Evolutionary conservation across 257 asterid genomes (phyloP), one percentile per base, ranked within the genome.

Genomic region (Ophiorrhiza pumila): DNA sequence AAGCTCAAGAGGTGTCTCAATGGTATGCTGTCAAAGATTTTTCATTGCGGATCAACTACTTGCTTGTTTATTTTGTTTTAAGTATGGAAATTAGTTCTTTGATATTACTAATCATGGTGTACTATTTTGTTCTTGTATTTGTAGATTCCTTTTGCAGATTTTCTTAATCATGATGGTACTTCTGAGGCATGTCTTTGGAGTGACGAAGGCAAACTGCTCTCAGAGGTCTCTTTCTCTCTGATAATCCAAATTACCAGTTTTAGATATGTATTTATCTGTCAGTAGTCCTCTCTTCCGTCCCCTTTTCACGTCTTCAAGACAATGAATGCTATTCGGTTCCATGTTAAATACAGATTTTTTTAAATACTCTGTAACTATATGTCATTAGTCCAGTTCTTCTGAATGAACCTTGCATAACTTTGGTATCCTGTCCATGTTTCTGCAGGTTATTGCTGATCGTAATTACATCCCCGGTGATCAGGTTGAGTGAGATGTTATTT

Each of bases 71-170:
- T 12, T 46, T 49, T 49, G 37, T 46, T 57, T 46, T 59, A 17
- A 25, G 68, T 20, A 37, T n/a, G 69, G 29, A 43, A 46, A 42
- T n/a, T 14, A 29, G 35, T 58, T 23, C 11, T 18, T 25, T 70
- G 49, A 27, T 27, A 7, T 61, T 32, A 32, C 7, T 14, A 50
- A 43, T 63, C 14, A 31, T 13, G 29, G 37, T 27, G 63, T 25
- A 32, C 27, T 69, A 55, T 71, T 53, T 39, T 50, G 18, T n/a
- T 69, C 9, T 41, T 61, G 57, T 43, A 13, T 39, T 75, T 79
- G 39, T 77, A 86, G 90, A 89, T 93, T 68, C 98, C 98, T 41
- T 91, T 91, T 80, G 96, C 93, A 57, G 98, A 93, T 84, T 88
- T 93, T 77, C 64, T 85, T 22, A 93, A 93, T 68, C 98, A 93